Conservation (phyloP, 345 rosid genomes). For the Lenwebbia sp. region DNA sequence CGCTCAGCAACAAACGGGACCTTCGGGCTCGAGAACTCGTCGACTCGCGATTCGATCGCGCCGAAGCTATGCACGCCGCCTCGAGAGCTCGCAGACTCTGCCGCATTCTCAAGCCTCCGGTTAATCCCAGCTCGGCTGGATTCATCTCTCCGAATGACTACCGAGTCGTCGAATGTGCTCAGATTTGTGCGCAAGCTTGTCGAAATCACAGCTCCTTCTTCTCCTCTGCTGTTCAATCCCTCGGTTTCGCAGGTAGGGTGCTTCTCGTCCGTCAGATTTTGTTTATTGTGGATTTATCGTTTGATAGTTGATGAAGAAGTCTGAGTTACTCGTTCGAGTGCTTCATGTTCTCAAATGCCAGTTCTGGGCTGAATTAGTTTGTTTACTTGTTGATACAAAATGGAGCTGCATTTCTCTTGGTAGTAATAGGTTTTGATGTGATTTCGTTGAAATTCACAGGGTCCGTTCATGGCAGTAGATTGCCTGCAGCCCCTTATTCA, state of each 20-base stretch:
- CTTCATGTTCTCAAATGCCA: neutral
- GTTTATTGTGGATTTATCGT: neutral
- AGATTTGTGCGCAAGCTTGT: fast-evolving
- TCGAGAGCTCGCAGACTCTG: neutral
- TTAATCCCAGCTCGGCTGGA: neutral
- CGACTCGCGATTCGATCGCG: neutral
- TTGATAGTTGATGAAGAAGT: neutral
- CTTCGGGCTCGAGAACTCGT: neutral
- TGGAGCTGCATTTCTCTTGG: neutral
- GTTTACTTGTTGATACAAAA: neutral
- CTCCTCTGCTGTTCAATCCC: neutral
- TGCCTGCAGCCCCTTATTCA: neutral
- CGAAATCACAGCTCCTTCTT: neutral
- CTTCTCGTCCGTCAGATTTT: neutral
- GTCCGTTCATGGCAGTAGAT: conserved; percentile 9
- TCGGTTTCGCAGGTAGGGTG: neutral
- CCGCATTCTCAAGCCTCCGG: neutral
- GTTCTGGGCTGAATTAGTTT: neutral
- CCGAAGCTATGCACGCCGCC: neutral
- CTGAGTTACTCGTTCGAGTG: neutral
- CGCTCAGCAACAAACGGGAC: neutral
- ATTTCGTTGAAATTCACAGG: neutral
- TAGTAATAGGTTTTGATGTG: neutral
- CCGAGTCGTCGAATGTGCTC: neutral
- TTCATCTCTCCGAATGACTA: neutral